phyloP scores from a whole-genome alignment of 495 filamentous ascomycete genomes.

The Daldinia bambusicola region DNA sequence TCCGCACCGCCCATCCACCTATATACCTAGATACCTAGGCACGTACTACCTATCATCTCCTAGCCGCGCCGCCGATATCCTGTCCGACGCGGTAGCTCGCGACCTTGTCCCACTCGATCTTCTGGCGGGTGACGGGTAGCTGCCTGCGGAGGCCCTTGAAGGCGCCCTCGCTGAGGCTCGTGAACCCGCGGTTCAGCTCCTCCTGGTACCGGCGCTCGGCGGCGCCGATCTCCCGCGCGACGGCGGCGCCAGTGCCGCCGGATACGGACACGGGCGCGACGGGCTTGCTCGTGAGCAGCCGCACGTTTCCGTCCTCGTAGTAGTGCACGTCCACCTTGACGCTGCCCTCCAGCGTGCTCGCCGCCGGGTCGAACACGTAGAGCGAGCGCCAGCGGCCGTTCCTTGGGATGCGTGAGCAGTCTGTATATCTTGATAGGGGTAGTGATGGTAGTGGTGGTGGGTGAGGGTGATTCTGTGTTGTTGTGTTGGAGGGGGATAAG shows the following conservation, averaged over 20 bases:
- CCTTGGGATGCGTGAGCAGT: slow-evolving; percentile 55
- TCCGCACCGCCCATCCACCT: not conserved
- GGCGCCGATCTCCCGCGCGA: slow-evolving; percentile 77
- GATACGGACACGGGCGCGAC: slow-evolving; percentile 64
- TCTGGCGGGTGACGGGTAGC: slow-evolving; percentile 95
- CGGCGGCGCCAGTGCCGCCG: slow-evolving; percentile 69
- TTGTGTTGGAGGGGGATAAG: no score
- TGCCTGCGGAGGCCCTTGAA: slow-evolving; percentile 95
- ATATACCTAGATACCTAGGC: not conserved
- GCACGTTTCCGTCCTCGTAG: slow-evolving; percentile 99
- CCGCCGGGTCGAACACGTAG: slow-evolving; percentile 78
- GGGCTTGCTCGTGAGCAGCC: slow-evolving; percentile 85
- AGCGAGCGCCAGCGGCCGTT: slow-evolving; percentile 95
- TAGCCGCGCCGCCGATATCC: slow-evolving; percentile 70
- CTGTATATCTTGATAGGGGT: not conserved
- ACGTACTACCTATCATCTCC: slow-evolving; percentile 51
- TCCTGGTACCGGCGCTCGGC: slow-evolving; percentile 95
- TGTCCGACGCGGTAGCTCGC: slow-evolving; percentile 88
- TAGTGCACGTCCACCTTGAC: slow-evolving; percentile 95
- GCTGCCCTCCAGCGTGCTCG: slow-evolving; percentile 68
- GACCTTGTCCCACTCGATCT: slow-evolving; percentile 99
- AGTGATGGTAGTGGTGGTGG: no score
- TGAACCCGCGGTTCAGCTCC: slow-evolving; percentile 91
- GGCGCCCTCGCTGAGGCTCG: slow-evolving; percentile 85
- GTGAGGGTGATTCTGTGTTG: no score